A percentile compares a stretch with the other conserved stretches of the same genome.
These are phyloP conservation scores for Phaeosphaeria sp. DNA, from an alignment of 2,329 filamentous ascomycete species.

Conservation along the genomic window DNA sequence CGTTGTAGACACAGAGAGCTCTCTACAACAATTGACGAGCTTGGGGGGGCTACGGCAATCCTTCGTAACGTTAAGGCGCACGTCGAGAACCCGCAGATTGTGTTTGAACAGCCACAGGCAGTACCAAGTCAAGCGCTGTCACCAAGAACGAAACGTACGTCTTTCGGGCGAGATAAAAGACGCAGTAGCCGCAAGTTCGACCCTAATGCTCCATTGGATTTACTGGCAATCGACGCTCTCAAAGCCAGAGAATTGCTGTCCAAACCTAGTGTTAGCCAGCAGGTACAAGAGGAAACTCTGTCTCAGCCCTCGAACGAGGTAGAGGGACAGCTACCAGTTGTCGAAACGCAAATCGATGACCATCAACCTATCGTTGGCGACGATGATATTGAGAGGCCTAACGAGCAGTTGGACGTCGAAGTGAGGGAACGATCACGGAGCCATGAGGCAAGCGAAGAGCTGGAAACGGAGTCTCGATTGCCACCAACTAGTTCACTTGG, in stretches of 20 bases:
- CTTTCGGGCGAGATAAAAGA: conserved; percentile 33
- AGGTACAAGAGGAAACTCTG: conserved; percentile 9
- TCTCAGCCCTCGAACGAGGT: conserved; percentile 6
- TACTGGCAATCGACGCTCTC: conserved; percentile 24
- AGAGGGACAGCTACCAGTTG: conserved; percentile 3
- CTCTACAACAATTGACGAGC: conserved; percentile 46
- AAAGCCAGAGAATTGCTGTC: conserved; percentile 28
- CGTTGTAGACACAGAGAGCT: conserved; percentile 55
- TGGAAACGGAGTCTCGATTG: conserved; percentile 8
- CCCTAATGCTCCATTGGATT: conserved; percentile 31
- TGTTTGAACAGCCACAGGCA: conserved; percentile 6
- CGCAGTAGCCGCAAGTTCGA: conserved; percentile 41
- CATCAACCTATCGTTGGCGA: conserved; percentile 6
- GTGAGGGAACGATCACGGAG: neutral
- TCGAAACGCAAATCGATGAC: conserved; percentile 13
- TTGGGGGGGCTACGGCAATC: conserved; percentile 54
- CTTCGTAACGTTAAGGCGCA: conserved; percentile 34
- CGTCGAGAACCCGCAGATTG: conserved; percentile 18
- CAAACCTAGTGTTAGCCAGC: conserved; percentile 10
- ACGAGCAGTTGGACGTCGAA: conserved; percentile 5
- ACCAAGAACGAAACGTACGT: conserved; percentile 33
- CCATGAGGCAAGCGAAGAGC: neutral
- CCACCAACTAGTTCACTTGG: conserved; percentile 32
- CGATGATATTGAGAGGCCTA: conserved; percentile 8
- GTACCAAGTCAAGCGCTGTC: conserved; percentile 13